phyloP scores from a whole-genome alignment of 1,284 basidiomycete species.

The Tylopilus sp. region DNA sequence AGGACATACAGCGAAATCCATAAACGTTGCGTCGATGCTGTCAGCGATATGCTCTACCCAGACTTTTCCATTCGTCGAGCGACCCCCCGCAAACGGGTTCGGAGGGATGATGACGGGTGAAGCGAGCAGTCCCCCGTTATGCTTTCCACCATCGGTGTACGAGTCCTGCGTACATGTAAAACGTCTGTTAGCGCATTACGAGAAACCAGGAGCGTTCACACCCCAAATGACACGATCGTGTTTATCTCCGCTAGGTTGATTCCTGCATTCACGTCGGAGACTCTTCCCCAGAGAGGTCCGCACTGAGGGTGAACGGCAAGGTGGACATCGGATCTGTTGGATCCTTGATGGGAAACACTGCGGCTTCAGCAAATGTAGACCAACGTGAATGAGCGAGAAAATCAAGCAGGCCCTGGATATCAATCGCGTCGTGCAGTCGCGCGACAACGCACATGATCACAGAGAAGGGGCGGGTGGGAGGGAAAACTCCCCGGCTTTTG shows the following conservation, averaged over 20 bases:
- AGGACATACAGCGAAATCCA: conserved; percentile 27
- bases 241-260: conserved; percentile 36
- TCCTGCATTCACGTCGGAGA: conserved; percentile 45
- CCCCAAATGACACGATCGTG: conserved; percentile 48
- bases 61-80: conserved; percentile 36
- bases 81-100: conserved; percentile 33
- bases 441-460: neutral
- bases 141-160: conserved; percentile 35
- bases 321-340: conserved; percentile 31
- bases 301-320: conserved; percentile 43
- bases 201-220: conserved; percentile 19
- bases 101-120: conserved; percentile 33
- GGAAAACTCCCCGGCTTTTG: neutral
- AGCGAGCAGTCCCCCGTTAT: conserved; percentile 34
- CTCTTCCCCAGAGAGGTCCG: conserved; percentile 35
- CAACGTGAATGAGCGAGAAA: conserved; percentile 3
- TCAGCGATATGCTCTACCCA: conserved; percentile 35
- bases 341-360: conserved; percentile 11
- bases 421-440: neutral
- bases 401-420: neutral
- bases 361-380: conserved; percentile 12
- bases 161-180: conserved; percentile 25
- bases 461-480: neutral
- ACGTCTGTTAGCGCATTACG: neutral
- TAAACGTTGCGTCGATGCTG: conserved; percentile 21